These are phyloP conservation scores for Psilocybe azurescens DNA, from an alignment of 768 basidiomycete species.

Conservation along the genomic window DNA sequence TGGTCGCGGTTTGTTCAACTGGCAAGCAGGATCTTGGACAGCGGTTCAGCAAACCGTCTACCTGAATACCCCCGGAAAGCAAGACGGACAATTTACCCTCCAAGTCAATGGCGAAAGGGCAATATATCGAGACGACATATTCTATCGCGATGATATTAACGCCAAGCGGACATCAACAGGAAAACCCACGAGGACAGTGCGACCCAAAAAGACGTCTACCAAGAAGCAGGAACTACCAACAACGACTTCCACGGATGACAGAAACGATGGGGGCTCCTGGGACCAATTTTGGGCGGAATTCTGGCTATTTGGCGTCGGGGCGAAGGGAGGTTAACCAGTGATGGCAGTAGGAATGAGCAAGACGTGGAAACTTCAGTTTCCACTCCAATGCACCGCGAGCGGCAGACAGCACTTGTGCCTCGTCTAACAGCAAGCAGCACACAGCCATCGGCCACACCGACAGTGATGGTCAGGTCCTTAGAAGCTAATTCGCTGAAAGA, in stretches of 20 bases:
- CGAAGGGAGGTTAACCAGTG: neutral
- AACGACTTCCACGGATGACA: conserved; percentile 15
- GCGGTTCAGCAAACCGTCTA: conserved; percentile 68
- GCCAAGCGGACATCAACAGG: neutral
- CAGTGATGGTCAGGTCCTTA: conserved; percentile 1
- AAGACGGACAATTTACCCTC: conserved; percentile 69
- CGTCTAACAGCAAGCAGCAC: conserved; percentile 1
- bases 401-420: neutral
- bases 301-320: conserved; percentile 17
- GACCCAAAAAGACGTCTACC: conserved; percentile 14
- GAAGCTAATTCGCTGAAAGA: conserved; percentile 18
- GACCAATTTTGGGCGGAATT: conserved; percentile 25
- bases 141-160: conserved; percentile 54
- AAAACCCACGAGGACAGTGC: conserved; percentile 16
- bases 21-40: conserved; percentile 71
- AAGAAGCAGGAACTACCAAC: conserved; percentile 13
- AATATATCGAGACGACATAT: conserved; percentile 61
- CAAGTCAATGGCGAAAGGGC: conserved; percentile 64
- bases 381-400: neutral
- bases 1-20: conserved; percentile 74
- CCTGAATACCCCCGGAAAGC: conserved; percentile 76
- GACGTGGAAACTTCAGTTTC: neutral
- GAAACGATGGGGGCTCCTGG: conserved; percentile 23
- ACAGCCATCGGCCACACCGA: neutral
- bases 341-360: neutral